Percentiles rank a stretch among this genome's conserved stretches.
These are phyloP conservation scores for Candida ficus DNA, from an alignment of 805 yeast genomes.

Conservation along the genomic window DNA sequence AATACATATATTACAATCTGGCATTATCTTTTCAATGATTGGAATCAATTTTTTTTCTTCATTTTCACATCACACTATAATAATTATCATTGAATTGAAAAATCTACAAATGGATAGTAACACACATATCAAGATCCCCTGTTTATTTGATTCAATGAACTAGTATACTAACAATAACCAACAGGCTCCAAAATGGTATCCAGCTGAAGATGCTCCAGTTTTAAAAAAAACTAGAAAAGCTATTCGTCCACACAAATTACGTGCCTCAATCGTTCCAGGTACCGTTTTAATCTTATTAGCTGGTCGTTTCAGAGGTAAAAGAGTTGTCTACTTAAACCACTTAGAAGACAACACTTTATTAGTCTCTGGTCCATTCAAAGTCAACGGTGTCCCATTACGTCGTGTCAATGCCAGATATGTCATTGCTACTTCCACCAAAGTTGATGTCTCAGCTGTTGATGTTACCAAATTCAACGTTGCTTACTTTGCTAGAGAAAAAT, in stretches of 20 bases:
- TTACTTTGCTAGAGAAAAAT: constrained; percentile 95
- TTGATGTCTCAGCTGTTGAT: constrained; percentile 72
- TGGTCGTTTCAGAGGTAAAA: constrained; percentile 99
- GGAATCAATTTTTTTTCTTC: too few relatives aligned
- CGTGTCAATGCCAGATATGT: constrained; percentile 98
- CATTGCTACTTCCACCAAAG: constrained; percentile 95
- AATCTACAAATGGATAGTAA: background rate
- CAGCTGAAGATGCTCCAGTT: constrained; percentile 84
- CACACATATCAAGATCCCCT: background rate
- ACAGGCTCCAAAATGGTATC: constrained; percentile 89
- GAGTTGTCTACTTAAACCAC: constrained; percentile 96
- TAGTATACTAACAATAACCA: constrained; percentile 5
- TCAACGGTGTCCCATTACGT: constrained; percentile 99
- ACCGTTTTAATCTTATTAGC: constrained; percentile 95
- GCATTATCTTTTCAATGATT: too few relatives aligned
- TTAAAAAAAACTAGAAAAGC: constrained; percentile 88
- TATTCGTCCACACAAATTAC: constrained; percentile 88
- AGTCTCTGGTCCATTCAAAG: constrained; percentile 98
- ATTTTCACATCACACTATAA: too few relatives aligned
- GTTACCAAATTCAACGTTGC: constrained; percentile 89
- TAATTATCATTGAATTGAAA: background rate
- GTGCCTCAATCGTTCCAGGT: constrained; percentile 96
- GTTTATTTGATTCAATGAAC: background rate
- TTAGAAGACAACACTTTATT: constrained; percentile 97
- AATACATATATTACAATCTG: too few relatives aligned